phyloP scores from a whole-genome alignment of 2,329 filamentous ascomycete species.

The Arthrocladium fulminans region DNA sequence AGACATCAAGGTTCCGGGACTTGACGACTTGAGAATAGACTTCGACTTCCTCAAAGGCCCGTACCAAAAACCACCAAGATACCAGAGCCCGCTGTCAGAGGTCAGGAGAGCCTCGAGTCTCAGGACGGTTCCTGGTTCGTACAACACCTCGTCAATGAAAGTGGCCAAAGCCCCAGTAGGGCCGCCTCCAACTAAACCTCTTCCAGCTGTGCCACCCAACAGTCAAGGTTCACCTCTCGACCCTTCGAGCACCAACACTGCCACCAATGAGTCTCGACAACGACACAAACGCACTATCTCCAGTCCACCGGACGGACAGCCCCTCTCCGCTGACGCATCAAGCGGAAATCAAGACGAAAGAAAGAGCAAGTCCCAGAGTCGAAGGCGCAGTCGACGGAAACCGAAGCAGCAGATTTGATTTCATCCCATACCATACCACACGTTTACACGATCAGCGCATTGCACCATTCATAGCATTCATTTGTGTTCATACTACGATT shows the following conservation, averaged over 20 bases:
- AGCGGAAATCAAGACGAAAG: not conserved
- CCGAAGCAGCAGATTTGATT: not conserved
- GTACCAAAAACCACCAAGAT: not conserved
- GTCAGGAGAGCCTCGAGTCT: not conserved
- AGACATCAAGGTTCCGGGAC: not conserved
- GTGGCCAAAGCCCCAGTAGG: slow-evolving; percentile 4
- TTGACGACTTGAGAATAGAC: not conserved
- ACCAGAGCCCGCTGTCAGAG: not conserved
- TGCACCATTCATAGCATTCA: not conserved
- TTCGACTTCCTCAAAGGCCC: slow-evolving; percentile 1
- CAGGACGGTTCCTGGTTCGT: not conserved
- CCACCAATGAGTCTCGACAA: not conserved
- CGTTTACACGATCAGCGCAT: not conserved
- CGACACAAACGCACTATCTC: slow-evolving; percentile 1
- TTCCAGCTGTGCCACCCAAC: not conserved
- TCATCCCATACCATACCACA: not conserved
- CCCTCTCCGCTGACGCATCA: not conserved
- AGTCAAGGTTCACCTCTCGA: not conserved
- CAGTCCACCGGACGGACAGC: not conserved
- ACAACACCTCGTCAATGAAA: not conserved
- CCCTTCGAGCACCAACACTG: not conserved
- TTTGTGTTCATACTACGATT: not conserved
- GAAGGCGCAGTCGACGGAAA: not conserved
- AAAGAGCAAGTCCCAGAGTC: not conserved
- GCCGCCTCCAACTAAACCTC: slow-evolving; percentile 3